phyloP scores from a whole-genome alignment of 2,329 filamentous ascomycete genomes.

The Pseudonectria buxi region DNA sequence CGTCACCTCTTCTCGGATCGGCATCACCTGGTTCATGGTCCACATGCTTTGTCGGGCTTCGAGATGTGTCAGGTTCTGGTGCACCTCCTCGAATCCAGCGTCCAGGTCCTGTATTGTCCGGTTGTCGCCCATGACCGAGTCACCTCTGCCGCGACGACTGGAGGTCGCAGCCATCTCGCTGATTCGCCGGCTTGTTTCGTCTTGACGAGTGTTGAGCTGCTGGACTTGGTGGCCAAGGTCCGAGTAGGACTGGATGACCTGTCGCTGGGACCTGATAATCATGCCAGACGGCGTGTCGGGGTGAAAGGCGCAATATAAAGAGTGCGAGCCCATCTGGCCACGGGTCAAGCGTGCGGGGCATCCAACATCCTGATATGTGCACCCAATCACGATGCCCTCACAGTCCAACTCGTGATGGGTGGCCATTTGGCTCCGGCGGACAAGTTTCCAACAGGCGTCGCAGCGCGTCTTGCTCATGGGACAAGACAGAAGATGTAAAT shows the following conservation, averaged over 20 bases:
- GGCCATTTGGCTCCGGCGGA: slow-evolving; percentile 39
- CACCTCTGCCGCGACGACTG: slow-evolving; percentile 25
- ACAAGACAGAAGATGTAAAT: slow-evolving; percentile 35
- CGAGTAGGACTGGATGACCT: slow-evolving; percentile 38
- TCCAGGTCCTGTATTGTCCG: slow-evolving; percentile 37
- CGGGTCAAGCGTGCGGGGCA: slow-evolving; percentile 29
- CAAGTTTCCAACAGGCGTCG: slow-evolving; percentile 38
- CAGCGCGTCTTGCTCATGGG: slow-evolving; percentile 42
- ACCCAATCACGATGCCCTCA: slow-evolving; percentile 44
- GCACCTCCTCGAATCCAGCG: slow-evolving; percentile 47
- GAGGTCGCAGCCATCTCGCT: slow-evolving; percentile 36
- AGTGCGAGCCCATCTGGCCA: slow-evolving; percentile 38
- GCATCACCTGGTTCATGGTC: slow-evolving; percentile 55
- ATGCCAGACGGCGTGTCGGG: slow-evolving; percentile 43
- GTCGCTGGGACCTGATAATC: slow-evolving; percentile 41
- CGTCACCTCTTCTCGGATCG: slow-evolving; percentile 55
- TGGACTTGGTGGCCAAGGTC: slow-evolving; percentile 30
- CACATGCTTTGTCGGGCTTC: slow-evolving; percentile 55
- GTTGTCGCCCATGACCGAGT: slow-evolving; percentile 44
- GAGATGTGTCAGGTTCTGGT: slow-evolving; percentile 50
- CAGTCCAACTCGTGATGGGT: slow-evolving; percentile 43
- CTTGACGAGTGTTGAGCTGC: slow-evolving; percentile 28
- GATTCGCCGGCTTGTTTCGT: slow-evolving; percentile 27
- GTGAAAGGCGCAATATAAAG: slow-evolving; percentile 44
- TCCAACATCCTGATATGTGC: slow-evolving; percentile 33